Conservation (phyloP, 331 rosid species). For the Pyrus hybrid region DNA sequence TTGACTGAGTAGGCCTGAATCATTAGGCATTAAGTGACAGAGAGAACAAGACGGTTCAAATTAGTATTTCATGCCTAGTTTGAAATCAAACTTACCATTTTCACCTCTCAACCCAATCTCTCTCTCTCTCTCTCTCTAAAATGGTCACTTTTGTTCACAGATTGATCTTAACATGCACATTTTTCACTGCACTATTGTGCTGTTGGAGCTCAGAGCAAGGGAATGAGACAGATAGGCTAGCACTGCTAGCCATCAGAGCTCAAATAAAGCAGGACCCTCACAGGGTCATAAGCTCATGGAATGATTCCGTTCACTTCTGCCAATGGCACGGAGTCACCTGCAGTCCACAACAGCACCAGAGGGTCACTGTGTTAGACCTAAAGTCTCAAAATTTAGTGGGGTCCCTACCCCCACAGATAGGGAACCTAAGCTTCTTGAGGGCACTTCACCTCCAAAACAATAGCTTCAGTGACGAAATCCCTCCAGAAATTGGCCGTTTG, state of each 20-base stretch:
- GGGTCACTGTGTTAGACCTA: neutral
- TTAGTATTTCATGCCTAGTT: neutral
- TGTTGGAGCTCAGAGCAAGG: neutral
- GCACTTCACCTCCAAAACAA: too few relatives aligned
- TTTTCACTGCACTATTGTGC: neutral
- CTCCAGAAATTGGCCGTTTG: too few relatives aligned
- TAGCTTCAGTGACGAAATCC: too few relatives aligned
- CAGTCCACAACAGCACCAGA: neutral
- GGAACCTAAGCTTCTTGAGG: too few relatives aligned
- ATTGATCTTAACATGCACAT: too few relatives aligned
- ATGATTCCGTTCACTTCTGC: neutral
- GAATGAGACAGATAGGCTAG: neutral
- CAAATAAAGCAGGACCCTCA: neutral
- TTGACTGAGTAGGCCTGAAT: too few relatives aligned
- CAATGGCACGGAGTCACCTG: slow-evolving; percentile 6
- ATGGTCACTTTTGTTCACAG: too few relatives aligned
- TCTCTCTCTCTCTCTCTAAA: neutral
- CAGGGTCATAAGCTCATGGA: neutral
- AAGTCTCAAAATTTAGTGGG: neutral
- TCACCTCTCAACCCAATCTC: neutral
- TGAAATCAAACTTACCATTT: neutral
- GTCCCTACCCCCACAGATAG: neutral
- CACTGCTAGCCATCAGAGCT: neutral
- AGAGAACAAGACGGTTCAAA: too few relatives aligned
- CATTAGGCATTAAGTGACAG: too few relatives aligned